phyloP scores from a whole-genome alignment of 2,329 filamentous ascomycete species.

The Chrysoporthe puriensis region DNA sequence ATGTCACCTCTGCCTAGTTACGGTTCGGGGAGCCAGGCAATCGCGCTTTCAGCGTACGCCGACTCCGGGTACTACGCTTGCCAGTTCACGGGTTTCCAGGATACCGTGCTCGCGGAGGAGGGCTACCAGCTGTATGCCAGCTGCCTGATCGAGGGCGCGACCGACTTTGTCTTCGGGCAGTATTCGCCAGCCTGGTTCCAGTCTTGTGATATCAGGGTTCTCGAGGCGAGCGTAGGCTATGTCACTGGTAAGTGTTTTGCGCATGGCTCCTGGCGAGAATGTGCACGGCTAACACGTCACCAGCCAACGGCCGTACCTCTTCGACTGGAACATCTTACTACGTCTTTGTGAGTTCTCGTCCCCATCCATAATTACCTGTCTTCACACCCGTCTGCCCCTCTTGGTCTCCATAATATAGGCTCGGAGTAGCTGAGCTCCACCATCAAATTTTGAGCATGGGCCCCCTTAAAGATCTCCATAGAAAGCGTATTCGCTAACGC shows the following conservation, averaged over 20 bases:
- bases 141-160: conserved; percentile 51
- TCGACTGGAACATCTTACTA: conserved; percentile 46
- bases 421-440: too few relatives aligned
- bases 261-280: not conserved
- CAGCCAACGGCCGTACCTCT: conserved; percentile 47
- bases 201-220: conserved; percentile 44
- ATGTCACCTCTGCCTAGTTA: conserved; percentile 23
- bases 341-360: conserved; percentile 39
- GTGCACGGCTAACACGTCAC: not conserved
- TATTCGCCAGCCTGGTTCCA: conserved; percentile 49
- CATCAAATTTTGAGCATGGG: too few relatives aligned
- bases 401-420: too few relatives aligned
- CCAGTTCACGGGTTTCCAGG: conserved; percentile 51
- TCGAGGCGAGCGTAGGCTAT: conserved; percentile 42
- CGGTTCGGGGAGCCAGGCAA: conserved; percentile 51
- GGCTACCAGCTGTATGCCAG: conserved; percentile 52
- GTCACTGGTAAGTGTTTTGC: conserved; percentile 42
- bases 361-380: not conserved
- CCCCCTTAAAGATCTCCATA: not conserved
- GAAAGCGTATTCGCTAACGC: not conserved
- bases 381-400: not conserved
- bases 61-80: conserved; percentile 53
- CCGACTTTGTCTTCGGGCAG: conserved; percentile 55
- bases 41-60: conserved; percentile 49
- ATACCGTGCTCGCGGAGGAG: conserved; percentile 51